A percentile compares a stretch with the other conserved stretches of the same genome.
Conservation (phyloP, 169 alveolate genomes). For the Eimeria sp. region DNA sequence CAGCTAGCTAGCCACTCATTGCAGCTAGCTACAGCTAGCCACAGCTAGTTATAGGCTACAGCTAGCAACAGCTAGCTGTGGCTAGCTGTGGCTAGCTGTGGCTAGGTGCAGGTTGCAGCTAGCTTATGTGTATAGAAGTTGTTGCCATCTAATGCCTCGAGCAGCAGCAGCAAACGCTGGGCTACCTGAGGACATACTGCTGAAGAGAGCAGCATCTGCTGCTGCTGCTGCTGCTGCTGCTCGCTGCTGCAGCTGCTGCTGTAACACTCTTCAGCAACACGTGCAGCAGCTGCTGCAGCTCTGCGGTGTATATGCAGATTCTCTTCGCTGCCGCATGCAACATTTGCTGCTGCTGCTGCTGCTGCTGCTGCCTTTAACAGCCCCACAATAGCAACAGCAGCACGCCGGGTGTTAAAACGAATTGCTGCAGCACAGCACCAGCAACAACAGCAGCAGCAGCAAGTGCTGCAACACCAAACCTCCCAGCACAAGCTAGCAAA, state of each 20-base stretch:
- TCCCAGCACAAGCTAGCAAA: too few relatives aligned
- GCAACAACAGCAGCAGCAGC: slow-evolving; percentile 24
- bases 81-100: slow-evolving; percentile 9
- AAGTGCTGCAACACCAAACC: slow-evolving; percentile 1
- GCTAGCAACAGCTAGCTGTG: background rate
- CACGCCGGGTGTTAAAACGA: slow-evolving; percentile 16
- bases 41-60: slow-evolving; percentile 3
- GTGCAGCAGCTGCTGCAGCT: slow-evolving; percentile 50
- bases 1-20: slow-evolving; percentile 19
- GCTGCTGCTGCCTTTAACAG: background rate
- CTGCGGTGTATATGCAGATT: background rate
- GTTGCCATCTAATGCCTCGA: slow-evolving; percentile 38
- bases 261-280: slow-evolving; percentile 16
- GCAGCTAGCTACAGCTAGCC: background rate
- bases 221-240: slow-evolving; percentile 52
- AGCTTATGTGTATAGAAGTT: slow-evolving; percentile 16
- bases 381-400: slow-evolving; percentile 9
- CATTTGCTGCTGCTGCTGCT: slow-evolving; percentile 31
- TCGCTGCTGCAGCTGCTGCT: slow-evolving; percentile 43
- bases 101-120: slow-evolving; percentile 4
- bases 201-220: background rate
- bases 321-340: background rate
- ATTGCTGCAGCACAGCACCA: slow-evolving; percentile 32
- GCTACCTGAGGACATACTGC: slow-evolving; percentile 17
- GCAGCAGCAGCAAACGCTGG: slow-evolving; percentile 20